Base-by-base conservation (phyloP, 1,284 basidiomycete species). In the Schizophyllum amplum region DNA sequence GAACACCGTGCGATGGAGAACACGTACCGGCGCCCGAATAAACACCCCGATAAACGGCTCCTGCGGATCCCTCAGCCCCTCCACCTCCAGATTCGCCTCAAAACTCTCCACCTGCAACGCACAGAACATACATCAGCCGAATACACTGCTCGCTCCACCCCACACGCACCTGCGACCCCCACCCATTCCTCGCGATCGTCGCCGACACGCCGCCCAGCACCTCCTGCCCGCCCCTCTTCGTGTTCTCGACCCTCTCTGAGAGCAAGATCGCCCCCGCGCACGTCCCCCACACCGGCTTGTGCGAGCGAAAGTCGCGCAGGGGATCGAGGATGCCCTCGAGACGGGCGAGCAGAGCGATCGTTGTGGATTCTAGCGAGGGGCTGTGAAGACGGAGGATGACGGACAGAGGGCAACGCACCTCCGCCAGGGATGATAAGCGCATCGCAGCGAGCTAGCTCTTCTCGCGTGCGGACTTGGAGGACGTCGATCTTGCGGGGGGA, bases 261-360 rank as follows among this genome's bases (percentile, higher is more conserved):
- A 98, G 82, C 53, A 98, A 77, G 62, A 99, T 98, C 63, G 96
- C 95, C 20, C 96, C 96, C 0, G 96, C 96, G 70, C 96, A 99
- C 0, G 95, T 98, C 2, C 96, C 96, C 92, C 94, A 99, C 0
- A 95, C 84, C 0, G 92, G 86, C 64, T 87, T 91, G 0, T 68
- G 76, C 66, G 72, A 76, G 55, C 77, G 74, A 72, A 87, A 98
- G 48, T 81, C 78, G 47, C 82, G 79, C 4, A 99, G 77, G 1
- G 92, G 92, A 24, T 90, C 86, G 11, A 94, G 71, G 49, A 99
- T 78, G 0, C 90, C 90, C 0, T 87, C 83, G 1, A 92, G 79
- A 48, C 83, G 81, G 1, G 92, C 89, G 1, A 98, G 80, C 24
- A 98, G 76, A 1, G 91, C 89, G 61, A 98, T 98, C 1, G 94